Conservation (phyloP, 176 grass and related monocot genomes). For the Musa troglodytarum region DNA sequence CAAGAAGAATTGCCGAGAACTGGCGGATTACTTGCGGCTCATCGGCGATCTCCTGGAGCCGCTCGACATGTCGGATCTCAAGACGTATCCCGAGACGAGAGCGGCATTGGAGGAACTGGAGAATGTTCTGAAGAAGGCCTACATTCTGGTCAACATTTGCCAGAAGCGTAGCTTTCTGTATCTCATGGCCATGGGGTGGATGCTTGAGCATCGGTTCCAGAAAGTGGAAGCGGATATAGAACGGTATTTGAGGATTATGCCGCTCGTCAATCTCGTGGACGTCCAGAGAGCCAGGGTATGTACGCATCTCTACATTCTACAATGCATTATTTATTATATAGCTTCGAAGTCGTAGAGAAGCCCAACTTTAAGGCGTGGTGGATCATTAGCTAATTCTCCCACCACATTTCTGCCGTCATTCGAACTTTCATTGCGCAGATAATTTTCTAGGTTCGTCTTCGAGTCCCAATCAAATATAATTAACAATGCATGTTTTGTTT, state of each 20-base stretch:
- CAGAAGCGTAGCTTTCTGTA: slow-evolving; percentile 79
- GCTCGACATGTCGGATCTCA: slow-evolving; percentile 73
- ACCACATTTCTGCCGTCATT: no score
- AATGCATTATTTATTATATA: background rate
- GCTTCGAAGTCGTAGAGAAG: no score
- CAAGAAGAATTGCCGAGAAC: slow-evolving; percentile 71
- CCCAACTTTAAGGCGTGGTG: background rate
- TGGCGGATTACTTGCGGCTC: slow-evolving; percentile 70
- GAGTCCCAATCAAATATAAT: no score
- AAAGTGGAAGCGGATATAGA: slow-evolving; percentile 92
- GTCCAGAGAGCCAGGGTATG: slow-evolving; percentile 50
- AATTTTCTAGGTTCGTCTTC: no score
- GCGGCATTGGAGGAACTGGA: slow-evolving; percentile 87
- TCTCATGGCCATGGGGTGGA: slow-evolving; percentile 88
- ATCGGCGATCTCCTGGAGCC: slow-evolving; percentile 67
- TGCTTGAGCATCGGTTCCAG: slow-evolving; percentile 75
- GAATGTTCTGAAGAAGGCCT: slow-evolving; percentile 51
- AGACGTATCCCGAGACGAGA: slow-evolving; percentile 84
- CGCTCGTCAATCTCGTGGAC: slow-evolving; percentile 89
- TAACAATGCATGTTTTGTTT: no score
- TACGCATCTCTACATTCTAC: background rate
- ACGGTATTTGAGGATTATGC: slow-evolving; percentile 73
- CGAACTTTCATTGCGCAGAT: no score
- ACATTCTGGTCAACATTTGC: slow-evolving; percentile 63
- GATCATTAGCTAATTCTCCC: background rate